Percentiles rank a stretch among this genome's conserved stretches.
Conservation (phyloP, 108 stramenopile species). For the Epipyxis sp. region DNA sequence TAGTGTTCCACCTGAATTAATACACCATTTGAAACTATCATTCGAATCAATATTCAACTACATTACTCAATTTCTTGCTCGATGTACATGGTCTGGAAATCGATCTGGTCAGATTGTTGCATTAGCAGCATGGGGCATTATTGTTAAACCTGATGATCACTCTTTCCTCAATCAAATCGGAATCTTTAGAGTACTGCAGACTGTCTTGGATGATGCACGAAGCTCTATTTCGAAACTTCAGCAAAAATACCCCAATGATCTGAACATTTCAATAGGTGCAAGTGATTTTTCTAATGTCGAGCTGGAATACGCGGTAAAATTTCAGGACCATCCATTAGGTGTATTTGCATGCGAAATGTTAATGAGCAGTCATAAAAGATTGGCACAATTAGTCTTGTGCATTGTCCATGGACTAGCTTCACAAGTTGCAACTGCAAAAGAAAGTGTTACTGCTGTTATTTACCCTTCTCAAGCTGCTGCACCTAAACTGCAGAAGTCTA, state of each 20-base stretch:
- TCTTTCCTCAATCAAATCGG: constrained; percentile 45
- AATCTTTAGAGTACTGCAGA: constrained; percentile 36
- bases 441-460: constrained; percentile 25
- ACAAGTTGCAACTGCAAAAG: constrained; percentile 31
- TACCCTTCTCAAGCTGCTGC: constrained; percentile 12
- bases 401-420: constrained; percentile 14
- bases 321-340: neutral
- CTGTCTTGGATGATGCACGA: constrained; percentile 26
- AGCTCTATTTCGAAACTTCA: too few relatives aligned
- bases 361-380: neutral
- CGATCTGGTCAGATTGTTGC: constrained; percentile 3
- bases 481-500: constrained; percentile 40
- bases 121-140: constrained; percentile 31
- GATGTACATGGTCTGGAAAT: neutral
- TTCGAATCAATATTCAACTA: constrained; percentile 29
- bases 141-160: constrained; percentile 34
- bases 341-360: neutral
- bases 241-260: too few relatives aligned
- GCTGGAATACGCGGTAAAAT: neutral
- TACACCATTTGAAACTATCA: neutral
- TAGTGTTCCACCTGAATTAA: neutral
- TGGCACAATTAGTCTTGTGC: neutral
- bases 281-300: neutral
- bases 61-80: neutral
- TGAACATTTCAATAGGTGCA: too few relatives aligned